Conservation (phyloP, 345 rosid species). For the Linum usitatissimum region DNA sequence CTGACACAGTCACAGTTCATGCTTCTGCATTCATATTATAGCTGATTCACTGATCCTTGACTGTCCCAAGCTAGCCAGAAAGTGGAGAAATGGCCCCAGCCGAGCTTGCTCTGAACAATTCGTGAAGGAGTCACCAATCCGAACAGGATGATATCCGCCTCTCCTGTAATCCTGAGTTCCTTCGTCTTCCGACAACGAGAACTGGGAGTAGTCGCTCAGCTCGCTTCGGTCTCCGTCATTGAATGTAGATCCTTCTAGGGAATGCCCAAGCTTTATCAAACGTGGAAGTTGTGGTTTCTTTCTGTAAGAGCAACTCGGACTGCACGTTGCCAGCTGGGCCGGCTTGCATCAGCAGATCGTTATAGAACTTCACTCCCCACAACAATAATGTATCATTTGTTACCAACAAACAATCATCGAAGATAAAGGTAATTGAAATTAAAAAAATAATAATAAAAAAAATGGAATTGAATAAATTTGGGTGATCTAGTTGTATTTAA, state of each 20-base stretch:
- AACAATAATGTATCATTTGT: constrained; percentile 81
- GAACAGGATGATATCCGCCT: constrained; percentile 91
- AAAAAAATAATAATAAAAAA: too few species aligned
- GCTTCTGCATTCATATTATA: too few species aligned
- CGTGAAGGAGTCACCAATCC: constrained; percentile 73
- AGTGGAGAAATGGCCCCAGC: constrained; percentile 98
- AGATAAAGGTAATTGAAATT: too few species aligned
- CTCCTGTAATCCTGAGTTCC: constrained; percentile 84
- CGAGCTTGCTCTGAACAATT: constrained; percentile 86
- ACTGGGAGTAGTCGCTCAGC: constrained; percentile 58
- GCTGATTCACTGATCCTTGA: constrained; percentile 32
- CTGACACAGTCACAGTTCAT: too few species aligned
- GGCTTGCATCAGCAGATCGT: constrained; percentile 68
- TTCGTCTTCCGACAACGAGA: constrained; percentile 85
- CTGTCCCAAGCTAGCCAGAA: constrained; percentile 98
- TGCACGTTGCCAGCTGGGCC: constrained; percentile 77
- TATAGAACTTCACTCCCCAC: constrained; percentile 69
- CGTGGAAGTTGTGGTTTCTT: constrained; percentile 51
- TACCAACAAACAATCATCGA: background rate
- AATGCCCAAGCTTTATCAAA: constrained; percentile 85
- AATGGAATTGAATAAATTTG: too few species aligned
- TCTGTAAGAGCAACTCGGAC: constrained; percentile 74
- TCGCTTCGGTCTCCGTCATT: constrained; percentile 40
- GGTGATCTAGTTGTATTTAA: too few species aligned
- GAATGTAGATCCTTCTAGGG: constrained; percentile 72